Base-by-base conservation (phyloP, 805 yeast species). In the Candida krabiensis region DNA sequence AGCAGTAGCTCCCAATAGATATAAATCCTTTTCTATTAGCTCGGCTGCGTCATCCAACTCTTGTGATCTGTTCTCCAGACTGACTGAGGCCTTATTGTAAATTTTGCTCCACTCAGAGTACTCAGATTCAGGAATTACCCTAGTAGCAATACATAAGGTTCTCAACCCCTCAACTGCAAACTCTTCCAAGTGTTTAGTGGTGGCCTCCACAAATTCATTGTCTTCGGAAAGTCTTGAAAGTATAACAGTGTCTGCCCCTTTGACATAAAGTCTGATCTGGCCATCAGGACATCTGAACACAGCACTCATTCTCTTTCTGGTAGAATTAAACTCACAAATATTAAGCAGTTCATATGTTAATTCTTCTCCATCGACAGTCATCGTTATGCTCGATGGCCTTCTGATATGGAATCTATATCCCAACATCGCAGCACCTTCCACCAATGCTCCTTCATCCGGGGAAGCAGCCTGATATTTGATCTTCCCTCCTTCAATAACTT, bases 371-470 rank as follows among this genome's bases (percentile, higher is more conserved):
- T 53, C 61, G 7, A 75, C 67, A 33, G 77, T 75, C 28, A 95
- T 73, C 0, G 86, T 76, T 22, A 95, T 83, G 16, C 85, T 74
- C 41, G 80, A 80, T 4, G 99, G 99, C 33, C 80, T 80, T 66
- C 99, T 83, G 32, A 88, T 79, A 6, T 77, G 75, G 59, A 93
- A 95, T 46, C 75, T 80, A 58, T 84, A 93, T 0, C 97, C 98
- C 32, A 91, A 67, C 54, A 70, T 71, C 0, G 97, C 93, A 13
- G 96, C 98, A 41, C 99, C 99, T 53, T 90, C 89, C 2, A 93
- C 99, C 44, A 93, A 71, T 0, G 99, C 99, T 35, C 99, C 99
- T 69, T 95, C 99, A 67, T 93, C 99, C 0, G 99, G 99, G 0
- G 98, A 90, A 0, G 99, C 96, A 1, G 99, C 99, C 64, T 93